Evolutionary conservation across 768 basidiomycete species (phyloP).

Genomic region (Agaricus sinodeliciosus): DNA sequence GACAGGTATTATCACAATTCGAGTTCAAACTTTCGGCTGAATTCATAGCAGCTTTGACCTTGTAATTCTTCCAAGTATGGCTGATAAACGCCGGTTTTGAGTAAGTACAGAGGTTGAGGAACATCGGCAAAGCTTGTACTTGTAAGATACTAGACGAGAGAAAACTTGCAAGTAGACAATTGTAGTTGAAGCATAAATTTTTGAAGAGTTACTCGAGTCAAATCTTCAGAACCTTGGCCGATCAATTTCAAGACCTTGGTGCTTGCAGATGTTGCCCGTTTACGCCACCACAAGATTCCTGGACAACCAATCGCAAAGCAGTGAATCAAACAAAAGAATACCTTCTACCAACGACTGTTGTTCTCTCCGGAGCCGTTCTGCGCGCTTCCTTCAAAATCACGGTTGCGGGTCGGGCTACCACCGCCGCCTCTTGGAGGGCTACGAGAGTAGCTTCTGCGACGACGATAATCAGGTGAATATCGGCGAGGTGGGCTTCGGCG

Average conservation of each 20-base stretch:
- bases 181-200: constrained; percentile 12
- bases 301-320: constrained; percentile 13
- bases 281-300: constrained; percentile 7
- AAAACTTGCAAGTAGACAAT: constrained; percentile 13
- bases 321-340: constrained; percentile 15
- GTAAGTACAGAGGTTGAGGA: constrained; percentile 9
- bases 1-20: neutral
- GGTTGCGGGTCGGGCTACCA: constrained; percentile 34
- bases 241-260: constrained; percentile 7
- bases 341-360: constrained; percentile 55
- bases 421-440: constrained; percentile 74
- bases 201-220: constrained; percentile 10
- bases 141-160: constrained; percentile 12
- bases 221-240: neutral
- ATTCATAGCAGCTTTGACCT: constrained; percentile 5
- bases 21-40: constrained; percentile 1
- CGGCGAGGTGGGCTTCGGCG: constrained; percentile 70
- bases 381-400: constrained; percentile 19
- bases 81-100: constrained; percentile 11
- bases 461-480: constrained; percentile 73
- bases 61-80: neutral
- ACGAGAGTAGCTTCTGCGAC: constrained; percentile 71
- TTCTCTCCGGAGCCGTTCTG: constrained; percentile 25
- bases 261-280: constrained; percentile 10
- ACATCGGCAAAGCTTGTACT: constrained; percentile 11